These are phyloP conservation scores for Vanrija sp. DNA, from an alignment of 1,284 basidiomycete species.

Conservation along the genomic window DNA sequence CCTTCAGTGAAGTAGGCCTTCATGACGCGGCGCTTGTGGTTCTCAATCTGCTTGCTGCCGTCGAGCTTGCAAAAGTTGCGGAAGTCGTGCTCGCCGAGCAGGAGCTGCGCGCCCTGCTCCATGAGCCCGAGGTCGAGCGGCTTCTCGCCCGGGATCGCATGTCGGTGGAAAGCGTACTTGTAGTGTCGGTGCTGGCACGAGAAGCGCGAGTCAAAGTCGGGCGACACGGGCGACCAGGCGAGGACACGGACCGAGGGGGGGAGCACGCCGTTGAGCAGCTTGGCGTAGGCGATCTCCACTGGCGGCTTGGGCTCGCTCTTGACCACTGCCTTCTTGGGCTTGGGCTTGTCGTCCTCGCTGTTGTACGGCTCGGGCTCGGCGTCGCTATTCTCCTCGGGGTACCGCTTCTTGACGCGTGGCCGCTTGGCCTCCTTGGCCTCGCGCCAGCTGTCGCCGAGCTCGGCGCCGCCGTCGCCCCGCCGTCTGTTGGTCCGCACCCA, in stretches of 20 bases:
- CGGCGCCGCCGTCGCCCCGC: constrained; percentile 28
- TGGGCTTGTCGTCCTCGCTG: not conserved
- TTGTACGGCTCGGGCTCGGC: not conserved
- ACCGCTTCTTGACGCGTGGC: not conserved
- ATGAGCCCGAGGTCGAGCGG: constrained; percentile 70
- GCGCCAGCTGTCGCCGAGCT: constrained; percentile 27
- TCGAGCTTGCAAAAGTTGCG: constrained; percentile 96
- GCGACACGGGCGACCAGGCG: constrained; percentile 87
- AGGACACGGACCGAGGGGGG: constrained; percentile 86
- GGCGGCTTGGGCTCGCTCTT: constrained; percentile 11
- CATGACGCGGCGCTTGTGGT: constrained; percentile 44
- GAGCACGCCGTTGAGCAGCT: constrained; percentile 81
- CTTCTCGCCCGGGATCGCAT: constrained; percentile 40
- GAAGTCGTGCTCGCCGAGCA: constrained; percentile 92
- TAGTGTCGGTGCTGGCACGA: constrained; percentile 86
- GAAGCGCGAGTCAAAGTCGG: constrained; percentile 80
- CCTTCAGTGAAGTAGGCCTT: constrained; percentile 36
- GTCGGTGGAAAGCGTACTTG: constrained; percentile 83
- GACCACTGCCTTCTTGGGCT: constrained; percentile 4
- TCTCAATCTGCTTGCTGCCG: constrained; percentile 83
- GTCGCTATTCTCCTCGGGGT: not conserved
- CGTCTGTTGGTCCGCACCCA: constrained; percentile 67
- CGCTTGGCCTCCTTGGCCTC: constrained; percentile 6
- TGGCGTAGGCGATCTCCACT: constrained; percentile 71
- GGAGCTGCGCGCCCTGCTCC: constrained; percentile 65